These are phyloP conservation scores for Colletotrichum viniferum DNA, from an alignment of 2,329 filamentous ascomycete genomes.

Conservation along the genomic window DNA sequence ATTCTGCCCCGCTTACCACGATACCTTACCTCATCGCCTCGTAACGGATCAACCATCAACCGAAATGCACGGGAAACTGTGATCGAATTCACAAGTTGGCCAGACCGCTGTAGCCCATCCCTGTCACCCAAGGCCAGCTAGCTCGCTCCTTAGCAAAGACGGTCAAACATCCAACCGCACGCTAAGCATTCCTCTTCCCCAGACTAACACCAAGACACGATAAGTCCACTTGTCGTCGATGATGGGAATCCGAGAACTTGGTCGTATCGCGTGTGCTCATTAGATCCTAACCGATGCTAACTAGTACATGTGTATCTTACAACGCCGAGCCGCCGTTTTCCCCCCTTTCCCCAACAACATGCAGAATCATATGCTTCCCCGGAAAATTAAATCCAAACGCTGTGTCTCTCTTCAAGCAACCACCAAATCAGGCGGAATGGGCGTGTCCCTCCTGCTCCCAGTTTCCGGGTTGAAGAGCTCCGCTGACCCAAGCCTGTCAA, in stretches of 20 bases:
- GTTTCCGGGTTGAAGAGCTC: slow-evolving; percentile 31
- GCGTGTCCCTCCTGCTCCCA: slow-evolving; percentile 36
- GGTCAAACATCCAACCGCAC: background rate
- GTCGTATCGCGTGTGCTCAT: slow-evolving; percentile 16
- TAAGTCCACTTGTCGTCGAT: background rate
- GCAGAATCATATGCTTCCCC: background rate
- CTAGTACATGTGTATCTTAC: slow-evolving; percentile 11
- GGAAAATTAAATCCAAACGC: background rate
- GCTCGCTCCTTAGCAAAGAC: background rate
- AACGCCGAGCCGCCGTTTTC: background rate
- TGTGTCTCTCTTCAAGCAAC: background rate
- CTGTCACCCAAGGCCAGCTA: background rate
- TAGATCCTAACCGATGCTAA: background rate
- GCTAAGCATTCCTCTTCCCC: background rate
- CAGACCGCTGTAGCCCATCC: background rate
- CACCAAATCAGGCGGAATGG: slow-evolving; percentile 36
- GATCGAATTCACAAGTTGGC: background rate
- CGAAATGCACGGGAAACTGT: background rate
- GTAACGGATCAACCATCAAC: background rate
- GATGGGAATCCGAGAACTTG: background rate
- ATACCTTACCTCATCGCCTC: background rate
- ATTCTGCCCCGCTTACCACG: background rate
- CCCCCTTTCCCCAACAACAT: background rate
- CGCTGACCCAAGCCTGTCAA: slow-evolving; percentile 28
- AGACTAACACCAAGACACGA: background rate